phyloP scores from a whole-genome alignment of 1,284 basidiomycete species.

The Somion occarium region DNA sequence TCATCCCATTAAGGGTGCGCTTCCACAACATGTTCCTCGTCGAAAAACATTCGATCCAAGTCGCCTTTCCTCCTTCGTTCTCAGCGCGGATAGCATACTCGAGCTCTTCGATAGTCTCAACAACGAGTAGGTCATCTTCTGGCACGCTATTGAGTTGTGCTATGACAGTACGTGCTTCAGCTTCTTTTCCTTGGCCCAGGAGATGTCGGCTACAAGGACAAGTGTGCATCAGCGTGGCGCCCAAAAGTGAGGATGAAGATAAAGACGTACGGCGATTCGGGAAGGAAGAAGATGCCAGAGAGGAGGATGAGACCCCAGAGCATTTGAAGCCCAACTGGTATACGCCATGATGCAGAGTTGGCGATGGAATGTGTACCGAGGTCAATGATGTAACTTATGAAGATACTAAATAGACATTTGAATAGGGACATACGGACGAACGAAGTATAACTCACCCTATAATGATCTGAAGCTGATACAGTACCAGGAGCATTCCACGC shows the following conservation, averaged over 20 bases:
- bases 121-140: conserved; percentile 57
- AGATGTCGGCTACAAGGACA: conserved; percentile 51
- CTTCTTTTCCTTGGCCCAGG: conserved; percentile 45
- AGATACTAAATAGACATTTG: conserved; percentile 41
- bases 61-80: conserved; percentile 75
- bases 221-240: too few relatives aligned
- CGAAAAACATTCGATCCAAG: conserved; percentile 77
- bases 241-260: too few relatives aligned
- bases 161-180: conserved; percentile 57
- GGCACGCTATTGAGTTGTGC: conserved; percentile 62
- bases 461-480: conserved; percentile 77
- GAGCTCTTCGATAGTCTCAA: conserved; percentile 65
- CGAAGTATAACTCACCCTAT: conserved; percentile 40
- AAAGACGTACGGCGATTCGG: conserved; percentile 68
- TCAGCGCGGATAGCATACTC: conserved; percentile 63
- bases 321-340: conserved; percentile 66
- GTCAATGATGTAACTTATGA: conserved; percentile 71
- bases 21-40: conserved; percentile 65
- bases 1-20: conserved; percentile 72
- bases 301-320: conserved; percentile 64
- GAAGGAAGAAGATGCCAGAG: conserved; percentile 69
- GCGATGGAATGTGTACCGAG: conserved; percentile 59
- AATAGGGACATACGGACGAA: conserved; percentile 7
- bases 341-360: conserved; percentile 65
- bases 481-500: conserved; percentile 67